Evolutionary conservation across 2,329 filamentous ascomycete species (phyloP).

Genomic region (Beauveria brongniartii): DNA sequence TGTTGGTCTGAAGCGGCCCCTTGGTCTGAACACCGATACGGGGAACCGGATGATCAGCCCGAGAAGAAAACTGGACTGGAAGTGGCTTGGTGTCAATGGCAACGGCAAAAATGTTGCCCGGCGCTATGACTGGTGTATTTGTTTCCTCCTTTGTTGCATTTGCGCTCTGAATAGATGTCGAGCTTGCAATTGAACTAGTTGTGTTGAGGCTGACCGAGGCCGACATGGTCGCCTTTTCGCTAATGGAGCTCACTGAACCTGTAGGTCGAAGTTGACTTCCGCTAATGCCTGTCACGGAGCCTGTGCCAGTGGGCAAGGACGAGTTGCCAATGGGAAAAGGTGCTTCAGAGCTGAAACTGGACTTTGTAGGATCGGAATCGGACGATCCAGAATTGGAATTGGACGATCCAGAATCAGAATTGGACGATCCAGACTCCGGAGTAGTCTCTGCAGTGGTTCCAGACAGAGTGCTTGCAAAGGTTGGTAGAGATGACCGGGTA

Average conservation of each 20-base stretch:
- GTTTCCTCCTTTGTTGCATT: background rate
- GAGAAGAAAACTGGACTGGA: conserved; percentile 36
- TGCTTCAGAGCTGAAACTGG: background rate
- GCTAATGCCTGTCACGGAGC: background rate
- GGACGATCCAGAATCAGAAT: background rate
- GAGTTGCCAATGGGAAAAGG: background rate
- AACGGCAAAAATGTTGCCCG: conserved; percentile 44
- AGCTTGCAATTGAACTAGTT: background rate
- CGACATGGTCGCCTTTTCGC: background rate
- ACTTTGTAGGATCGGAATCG: background rate
- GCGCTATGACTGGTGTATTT: conserved; percentile 6
- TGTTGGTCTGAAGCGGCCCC: conserved; percentile 62
- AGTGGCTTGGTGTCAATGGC: conserved; percentile 48
- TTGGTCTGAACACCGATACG: conserved; percentile 40
- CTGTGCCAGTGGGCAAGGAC: background rate
- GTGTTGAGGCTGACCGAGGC: background rate
- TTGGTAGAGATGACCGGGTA: conserved; percentile 22
- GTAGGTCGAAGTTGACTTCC: background rate
- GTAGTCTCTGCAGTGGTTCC: conserved; percentile 3
- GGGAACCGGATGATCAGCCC: conserved; percentile 50
- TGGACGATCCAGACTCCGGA: background rate
- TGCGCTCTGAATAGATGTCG: background rate
- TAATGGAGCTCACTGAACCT: background rate
- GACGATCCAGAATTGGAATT: background rate
- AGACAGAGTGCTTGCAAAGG: conserved; percentile 12